phyloP scores from a whole-genome alignment of 768 basidiomycete genomes.

The Lepiota brunneoincarnata region DNA sequence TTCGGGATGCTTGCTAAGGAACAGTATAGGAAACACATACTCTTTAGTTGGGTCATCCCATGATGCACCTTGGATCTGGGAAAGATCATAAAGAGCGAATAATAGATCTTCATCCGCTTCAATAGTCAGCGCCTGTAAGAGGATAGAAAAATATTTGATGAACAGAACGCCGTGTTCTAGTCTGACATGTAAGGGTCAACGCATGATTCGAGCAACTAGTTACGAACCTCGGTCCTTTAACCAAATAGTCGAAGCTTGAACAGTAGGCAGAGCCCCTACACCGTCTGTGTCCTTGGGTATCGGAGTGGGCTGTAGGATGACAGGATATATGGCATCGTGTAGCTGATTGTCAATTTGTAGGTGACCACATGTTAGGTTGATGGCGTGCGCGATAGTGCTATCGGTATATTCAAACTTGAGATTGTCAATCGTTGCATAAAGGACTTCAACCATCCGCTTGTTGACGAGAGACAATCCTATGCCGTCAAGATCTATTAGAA shows the following conservation, averaged over 20 bases:
- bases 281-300: conserved; percentile 73
- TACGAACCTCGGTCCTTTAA: conserved; percentile 87
- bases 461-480: conserved; percentile 93
- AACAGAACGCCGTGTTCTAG: conserved; percentile 97
- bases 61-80: conserved; percentile 85
- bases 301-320: conserved; percentile 92
- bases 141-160: conserved; percentile 93
- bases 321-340: conserved; percentile 93
- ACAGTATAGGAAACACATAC: conserved; percentile 39
- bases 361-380: conserved; percentile 79
- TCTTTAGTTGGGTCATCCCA: conserved; percentile 81
- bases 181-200: not conserved
- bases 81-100: conserved; percentile 88
- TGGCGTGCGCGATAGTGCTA: conserved; percentile 73
- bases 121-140: conserved; percentile 91
- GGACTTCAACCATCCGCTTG: conserved; percentile 80
- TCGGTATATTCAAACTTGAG: conserved; percentile 85
- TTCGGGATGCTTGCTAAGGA: not conserved
- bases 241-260: conserved; percentile 86
- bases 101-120: conserved; percentile 98
- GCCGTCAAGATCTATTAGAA: conserved; percentile 80
- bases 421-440: conserved; percentile 78
- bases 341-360: conserved; percentile 97
- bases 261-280: conserved; percentile 80
- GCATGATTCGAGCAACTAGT: not conserved